A percentile compares a stretch with the other conserved stretches of the same genome.
phyloP scores from a whole-genome alignment of 768 basidiomycete species.

The Serendipita indica region DNA sequence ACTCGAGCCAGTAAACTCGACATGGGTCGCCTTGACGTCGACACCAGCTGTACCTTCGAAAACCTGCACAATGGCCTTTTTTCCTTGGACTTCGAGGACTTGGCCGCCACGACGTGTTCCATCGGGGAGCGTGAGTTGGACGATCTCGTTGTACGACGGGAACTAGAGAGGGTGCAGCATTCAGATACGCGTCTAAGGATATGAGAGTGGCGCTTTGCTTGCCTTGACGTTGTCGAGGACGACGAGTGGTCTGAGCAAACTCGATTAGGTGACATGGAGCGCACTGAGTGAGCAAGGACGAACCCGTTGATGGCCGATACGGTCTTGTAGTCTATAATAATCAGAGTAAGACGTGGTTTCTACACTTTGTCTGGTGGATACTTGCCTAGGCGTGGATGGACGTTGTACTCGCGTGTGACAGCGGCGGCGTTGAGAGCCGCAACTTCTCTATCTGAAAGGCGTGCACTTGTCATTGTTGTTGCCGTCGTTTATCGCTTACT shows the following conservation, averaged over 20 bases:
- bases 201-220: conserved; percentile 15
- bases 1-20: conserved; percentile 94
- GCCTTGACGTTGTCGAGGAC: conserved; percentile 98
- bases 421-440: conserved; percentile 77
- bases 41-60: conserved; percentile 97
- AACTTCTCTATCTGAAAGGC: conserved; percentile 40
- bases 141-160: conserved; percentile 97
- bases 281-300: conserved; percentile 19
- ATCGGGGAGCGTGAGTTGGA: conserved; percentile 86
- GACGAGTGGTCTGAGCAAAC: conserved; percentile 60
- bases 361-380: conserved; percentile 14
- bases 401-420: conserved; percentile 75
- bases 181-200: background rate
- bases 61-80: conserved; percentile 98
- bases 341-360: background rate
- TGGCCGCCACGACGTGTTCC: conserved; percentile 92
- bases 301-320: conserved; percentile 97
- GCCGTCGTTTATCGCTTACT: background rate
- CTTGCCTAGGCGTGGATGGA: conserved; percentile 78
- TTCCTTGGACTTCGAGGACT: conserved; percentile 94
- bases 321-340: conserved; percentile 73
- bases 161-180: conserved; percentile 42
- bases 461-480: background rate
- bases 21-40: conserved; percentile 93
- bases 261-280: background rate